Conservation (phyloP, 2,329 filamentous ascomycete genomes). For the Aureobasidium leucospermi region DNA sequence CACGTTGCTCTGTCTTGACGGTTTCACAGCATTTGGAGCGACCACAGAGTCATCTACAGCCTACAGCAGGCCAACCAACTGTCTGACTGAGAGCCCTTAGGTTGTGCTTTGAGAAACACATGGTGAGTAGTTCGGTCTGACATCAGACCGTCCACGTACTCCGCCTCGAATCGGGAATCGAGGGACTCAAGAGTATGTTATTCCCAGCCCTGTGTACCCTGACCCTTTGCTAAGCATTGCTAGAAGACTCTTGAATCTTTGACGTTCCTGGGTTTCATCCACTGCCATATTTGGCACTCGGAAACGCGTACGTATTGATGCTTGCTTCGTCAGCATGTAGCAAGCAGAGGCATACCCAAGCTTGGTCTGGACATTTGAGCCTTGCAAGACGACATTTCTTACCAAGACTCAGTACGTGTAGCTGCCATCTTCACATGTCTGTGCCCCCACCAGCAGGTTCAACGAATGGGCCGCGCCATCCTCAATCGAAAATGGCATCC, state of each 20-base stretch:
- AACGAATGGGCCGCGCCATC: background rate
- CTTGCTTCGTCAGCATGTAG: background rate
- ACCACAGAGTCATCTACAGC: background rate
- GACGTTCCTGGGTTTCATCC: background rate
- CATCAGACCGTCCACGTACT: background rate
- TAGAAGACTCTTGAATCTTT: background rate
- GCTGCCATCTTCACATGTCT: background rate
- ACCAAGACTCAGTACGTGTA: background rate
- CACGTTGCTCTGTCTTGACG: slow-evolving; percentile 5
- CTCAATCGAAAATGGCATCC: no score
- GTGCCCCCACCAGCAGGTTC: background rate
- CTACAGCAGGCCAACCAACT: background rate
- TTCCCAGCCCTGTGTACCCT: background rate
- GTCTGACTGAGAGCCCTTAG: background rate
- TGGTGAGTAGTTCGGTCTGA: background rate
- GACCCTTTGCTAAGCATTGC: slow-evolving; percentile 2
- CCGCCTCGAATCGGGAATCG: background rate
- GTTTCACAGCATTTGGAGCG: slow-evolving; percentile 1
- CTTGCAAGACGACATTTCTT: background rate
- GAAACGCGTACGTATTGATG: background rate
- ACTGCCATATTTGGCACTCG: background rate
- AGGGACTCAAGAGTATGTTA: background rate
- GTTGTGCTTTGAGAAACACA: background rate
- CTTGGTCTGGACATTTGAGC: background rate
- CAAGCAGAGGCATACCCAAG: background rate